phyloP scores from a whole-genome alignment of 805 yeast genomes.

The Candida vartiovaarae region DNA sequence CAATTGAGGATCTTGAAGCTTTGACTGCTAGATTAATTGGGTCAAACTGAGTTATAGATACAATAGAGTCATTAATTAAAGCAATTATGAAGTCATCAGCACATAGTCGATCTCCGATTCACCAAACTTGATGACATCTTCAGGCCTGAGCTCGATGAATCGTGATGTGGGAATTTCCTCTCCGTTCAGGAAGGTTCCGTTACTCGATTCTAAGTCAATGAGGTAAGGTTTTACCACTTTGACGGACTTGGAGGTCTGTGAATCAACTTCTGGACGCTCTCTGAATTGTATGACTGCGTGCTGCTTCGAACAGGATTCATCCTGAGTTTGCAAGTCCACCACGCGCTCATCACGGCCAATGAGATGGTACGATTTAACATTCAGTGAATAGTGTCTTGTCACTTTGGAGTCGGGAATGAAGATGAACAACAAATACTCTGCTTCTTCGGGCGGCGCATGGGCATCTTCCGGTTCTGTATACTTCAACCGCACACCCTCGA shows the following conservation, averaged over 20 bases:
- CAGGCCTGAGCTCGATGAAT: conserved; percentile 34
- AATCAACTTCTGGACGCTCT: conserved; percentile 4
- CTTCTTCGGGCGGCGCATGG: conserved; percentile 21
- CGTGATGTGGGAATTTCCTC: conserved; percentile 31
- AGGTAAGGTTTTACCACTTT: conserved; percentile 29
- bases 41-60: not conserved
- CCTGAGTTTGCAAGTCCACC: conserved; percentile 31
- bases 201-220: conserved; percentile 40
- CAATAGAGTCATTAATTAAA: not conserved
- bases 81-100: not conserved
- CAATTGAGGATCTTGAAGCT: conserved; percentile 91
- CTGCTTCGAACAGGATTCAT: conserved; percentile 35
- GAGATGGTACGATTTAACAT: conserved; percentile 24
- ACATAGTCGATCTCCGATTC: conserved; percentile 26
- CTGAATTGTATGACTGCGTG: conserved; percentile 45
- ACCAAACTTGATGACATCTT: conserved; percentile 37
- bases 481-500: conserved; percentile 30
- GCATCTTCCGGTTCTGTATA: conserved; percentile 33
- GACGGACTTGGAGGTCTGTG: conserved; percentile 3
- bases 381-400: conserved; percentile 21
- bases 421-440: conserved; percentile 24
- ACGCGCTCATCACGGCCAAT: conserved; percentile 32
- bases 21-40: conserved; percentile 46
- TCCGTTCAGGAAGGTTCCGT: conserved; percentile 40
- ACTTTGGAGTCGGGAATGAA: conserved; percentile 24